A percentile compares a stretch with the other conserved stretches of the same genome.
Conservation (phyloP, 176 grass and related monocot genomes). For the Puya raimondii region DNA sequence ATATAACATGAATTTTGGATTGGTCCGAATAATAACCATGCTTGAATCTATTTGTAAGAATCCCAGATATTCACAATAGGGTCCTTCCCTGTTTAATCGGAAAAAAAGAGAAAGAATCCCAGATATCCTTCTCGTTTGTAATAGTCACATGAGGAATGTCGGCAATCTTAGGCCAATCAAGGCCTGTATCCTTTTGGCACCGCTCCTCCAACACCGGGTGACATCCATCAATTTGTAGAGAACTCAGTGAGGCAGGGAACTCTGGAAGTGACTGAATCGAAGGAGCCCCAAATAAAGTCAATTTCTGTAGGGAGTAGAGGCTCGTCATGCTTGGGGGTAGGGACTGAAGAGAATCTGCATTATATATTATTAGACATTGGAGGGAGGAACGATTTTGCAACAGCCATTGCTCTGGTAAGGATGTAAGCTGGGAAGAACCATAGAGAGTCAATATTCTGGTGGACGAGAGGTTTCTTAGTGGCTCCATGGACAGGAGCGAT, state of each 20-base stretch:
- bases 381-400: neutral
- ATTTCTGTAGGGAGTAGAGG: neutral
- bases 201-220: too few species aligned
- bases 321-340: neutral
- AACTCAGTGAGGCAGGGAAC: neutral
- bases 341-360: neutral
- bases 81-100: too few species aligned
- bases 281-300: neutral
- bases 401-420: neutral
- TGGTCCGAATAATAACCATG: too few species aligned
- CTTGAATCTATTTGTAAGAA: too few species aligned
- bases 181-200: too few species aligned
- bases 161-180: too few species aligned
- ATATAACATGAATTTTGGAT: too few species aligned
- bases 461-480: neutral
- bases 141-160: too few species aligned
- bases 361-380: neutral
- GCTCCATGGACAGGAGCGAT: neutral
- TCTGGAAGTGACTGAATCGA: neutral
- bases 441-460: neutral
- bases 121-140: too few species aligned
- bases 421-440: neutral
- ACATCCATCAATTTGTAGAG: too few species aligned
- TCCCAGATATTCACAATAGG: too few species aligned
- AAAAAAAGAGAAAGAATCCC: too few species aligned